These are phyloP conservation scores for Aspergillus proliferans DNA, from an alignment of 2,329 filamentous ascomycete genomes.

Conservation along the genomic window DNA sequence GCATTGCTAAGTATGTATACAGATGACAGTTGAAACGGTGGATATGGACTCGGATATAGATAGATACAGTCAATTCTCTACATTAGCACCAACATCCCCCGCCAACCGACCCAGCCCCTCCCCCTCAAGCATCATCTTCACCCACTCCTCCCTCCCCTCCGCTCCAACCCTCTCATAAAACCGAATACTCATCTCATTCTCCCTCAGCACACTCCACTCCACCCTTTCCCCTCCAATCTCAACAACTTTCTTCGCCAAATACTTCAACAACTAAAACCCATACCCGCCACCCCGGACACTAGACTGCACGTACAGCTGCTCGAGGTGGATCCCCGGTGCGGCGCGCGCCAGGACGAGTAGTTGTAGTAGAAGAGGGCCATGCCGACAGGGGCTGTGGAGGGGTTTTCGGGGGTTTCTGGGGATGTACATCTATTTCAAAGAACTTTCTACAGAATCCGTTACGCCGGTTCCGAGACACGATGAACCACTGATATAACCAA, in stretches of 20 bases:
- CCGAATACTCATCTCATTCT: slow-evolving; percentile 83
- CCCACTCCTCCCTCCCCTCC: slow-evolving; percentile 42
- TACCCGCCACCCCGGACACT: slow-evolving; percentile 69
- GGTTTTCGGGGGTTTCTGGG: slow-evolving; percentile 38
- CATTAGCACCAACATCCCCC: slow-evolving; percentile 8
- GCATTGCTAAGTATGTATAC: neutral
- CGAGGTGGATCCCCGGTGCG: slow-evolving; percentile 82
- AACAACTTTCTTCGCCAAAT: slow-evolving; percentile 72
- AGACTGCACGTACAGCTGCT: slow-evolving; percentile 80
- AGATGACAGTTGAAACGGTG: slow-evolving; percentile 3
- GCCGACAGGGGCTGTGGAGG: slow-evolving; percentile 49
- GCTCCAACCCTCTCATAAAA: slow-evolving; percentile 62
- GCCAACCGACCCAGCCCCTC: slow-evolving; percentile 38
- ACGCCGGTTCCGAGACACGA: too few relatives aligned
- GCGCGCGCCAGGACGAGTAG: slow-evolving; percentile 85
- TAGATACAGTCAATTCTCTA: too few relatives aligned
- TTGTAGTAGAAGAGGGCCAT: slow-evolving; percentile 94
- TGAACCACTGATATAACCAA: too few relatives aligned
- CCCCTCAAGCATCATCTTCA: slow-evolving; percentile 46
- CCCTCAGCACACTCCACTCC: slow-evolving; percentile 87
- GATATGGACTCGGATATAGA: neutral
- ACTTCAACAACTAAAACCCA: slow-evolving; percentile 66
- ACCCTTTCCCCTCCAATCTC: slow-evolving; percentile 66
- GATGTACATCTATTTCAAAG: slow-evolving; percentile 9
- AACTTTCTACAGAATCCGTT: too few relatives aligned